These are phyloP conservation scores for Phycomyces blakesleeanus DNA, from an alignment of 192 early-diverging fungal genomes.

Conservation along the genomic window DNA sequence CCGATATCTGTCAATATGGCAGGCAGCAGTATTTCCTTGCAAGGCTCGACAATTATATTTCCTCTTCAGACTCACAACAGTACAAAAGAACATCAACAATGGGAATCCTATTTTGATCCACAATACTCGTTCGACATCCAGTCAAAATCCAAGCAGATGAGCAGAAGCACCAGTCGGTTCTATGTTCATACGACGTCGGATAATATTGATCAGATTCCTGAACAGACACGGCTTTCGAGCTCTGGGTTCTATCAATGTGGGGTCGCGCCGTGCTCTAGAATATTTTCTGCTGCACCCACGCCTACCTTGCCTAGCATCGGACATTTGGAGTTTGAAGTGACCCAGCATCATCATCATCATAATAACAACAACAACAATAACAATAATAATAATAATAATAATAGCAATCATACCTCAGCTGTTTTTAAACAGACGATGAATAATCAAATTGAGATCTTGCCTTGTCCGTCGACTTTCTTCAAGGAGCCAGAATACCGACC, in stretches of 20 bases:
- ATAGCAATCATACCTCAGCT: not conserved
- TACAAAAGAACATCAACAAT: constrained; percentile 17
- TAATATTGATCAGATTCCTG: not conserved
- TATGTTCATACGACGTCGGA: not conserved
- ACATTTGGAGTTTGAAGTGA: not conserved
- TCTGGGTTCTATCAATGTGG: not conserved
- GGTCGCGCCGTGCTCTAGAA: not conserved
- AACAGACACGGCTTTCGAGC: no score
- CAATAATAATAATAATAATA: not conserved
- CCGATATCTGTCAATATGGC: no score
- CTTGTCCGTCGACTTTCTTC: not conserved
- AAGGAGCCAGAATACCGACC: not conserved
- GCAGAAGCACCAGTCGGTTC: not conserved
- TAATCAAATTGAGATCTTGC: constrained; percentile 2
- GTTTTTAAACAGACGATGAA: not conserved
- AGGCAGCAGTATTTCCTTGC: not conserved
- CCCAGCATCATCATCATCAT: no score
- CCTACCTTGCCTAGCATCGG: constrained; percentile 13
- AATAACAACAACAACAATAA: no score
- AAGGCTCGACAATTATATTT: not conserved
- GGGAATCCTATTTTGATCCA: constrained; percentile 22
- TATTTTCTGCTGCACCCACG: not conserved
- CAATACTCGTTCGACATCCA: constrained; percentile 18
- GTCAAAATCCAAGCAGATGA: not conserved
- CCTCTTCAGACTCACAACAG: not conserved